A percentile compares a stretch with the other conserved stretches of the same genome.
phyloP scores from a whole-genome alignment of 2,329 filamentous ascomycete species.

The Ceratocystis cacaofunesta region DNA sequence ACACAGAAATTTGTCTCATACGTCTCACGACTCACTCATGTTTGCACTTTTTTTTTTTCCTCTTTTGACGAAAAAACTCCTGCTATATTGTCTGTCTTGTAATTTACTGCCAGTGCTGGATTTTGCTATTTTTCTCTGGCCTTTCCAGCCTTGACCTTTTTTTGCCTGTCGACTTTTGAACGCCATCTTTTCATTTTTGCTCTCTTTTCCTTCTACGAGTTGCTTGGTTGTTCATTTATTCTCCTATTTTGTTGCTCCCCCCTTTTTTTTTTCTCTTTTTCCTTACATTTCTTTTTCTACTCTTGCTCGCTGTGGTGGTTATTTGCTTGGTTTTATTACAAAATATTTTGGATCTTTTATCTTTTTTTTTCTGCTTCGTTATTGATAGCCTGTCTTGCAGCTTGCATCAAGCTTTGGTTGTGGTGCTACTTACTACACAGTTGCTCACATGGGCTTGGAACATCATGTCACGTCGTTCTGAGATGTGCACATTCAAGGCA shows the following conservation, averaged over 20 bases:
- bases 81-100: background rate
- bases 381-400: background rate
- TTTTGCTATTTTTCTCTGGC: background rate
- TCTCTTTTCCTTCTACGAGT: background rate
- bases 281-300: background rate
- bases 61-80: background rate
- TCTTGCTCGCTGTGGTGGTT: background rate
- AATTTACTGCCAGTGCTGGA: background rate
- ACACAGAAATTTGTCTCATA: background rate
- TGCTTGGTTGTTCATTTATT: slow-evolving; percentile 3
- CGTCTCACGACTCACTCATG: background rate
- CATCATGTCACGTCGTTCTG: background rate
- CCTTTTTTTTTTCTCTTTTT: background rate
- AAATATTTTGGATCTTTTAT: background rate
- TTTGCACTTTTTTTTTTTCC: background rate
- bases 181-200: background rate
- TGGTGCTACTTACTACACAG: background rate
- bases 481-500: background rate
- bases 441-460: too few relatives aligned
- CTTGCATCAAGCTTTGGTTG: background rate
- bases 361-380: background rate
- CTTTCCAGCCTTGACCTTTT: background rate
- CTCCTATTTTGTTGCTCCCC: background rate
- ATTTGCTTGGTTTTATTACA: background rate
- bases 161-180: background rate